These are phyloP conservation scores for Aristolochia fimbriata DNA, from an alignment of 164 flowering plant genomes.

Conservation along the genomic window DNA sequence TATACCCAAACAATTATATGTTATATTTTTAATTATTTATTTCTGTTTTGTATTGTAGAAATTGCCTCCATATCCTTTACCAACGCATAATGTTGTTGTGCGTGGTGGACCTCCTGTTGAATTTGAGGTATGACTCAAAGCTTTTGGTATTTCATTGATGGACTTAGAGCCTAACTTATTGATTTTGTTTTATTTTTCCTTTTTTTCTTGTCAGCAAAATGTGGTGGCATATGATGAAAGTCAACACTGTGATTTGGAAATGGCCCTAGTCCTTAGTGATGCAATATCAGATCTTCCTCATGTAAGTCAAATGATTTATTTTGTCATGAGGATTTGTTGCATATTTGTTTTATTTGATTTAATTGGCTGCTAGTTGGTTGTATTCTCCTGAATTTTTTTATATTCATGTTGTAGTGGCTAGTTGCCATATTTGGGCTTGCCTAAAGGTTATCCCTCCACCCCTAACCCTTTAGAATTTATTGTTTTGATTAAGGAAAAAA, in stretches of 20 bases:
- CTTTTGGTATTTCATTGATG: neutral
- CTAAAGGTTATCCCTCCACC: too few species aligned
- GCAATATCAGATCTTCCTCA: constrained; percentile 80
- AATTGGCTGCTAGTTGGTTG: neutral
- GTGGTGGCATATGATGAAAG: constrained; percentile 43
- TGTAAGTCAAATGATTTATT: constrained; percentile 20
- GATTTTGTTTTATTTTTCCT: too few species aligned
- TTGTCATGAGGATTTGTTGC: neutral
- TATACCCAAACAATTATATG: too few species aligned
- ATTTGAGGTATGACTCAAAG: constrained; percentile 48
- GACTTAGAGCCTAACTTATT: neutral
- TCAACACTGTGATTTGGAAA: constrained; percentile 15
- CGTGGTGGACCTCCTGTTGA: constrained; percentile 43
- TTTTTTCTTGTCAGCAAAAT: constrained; percentile 42
- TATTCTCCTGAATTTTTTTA: too few species aligned
- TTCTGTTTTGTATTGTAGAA: constrained; percentile 17
- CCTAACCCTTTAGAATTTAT: too few species aligned
- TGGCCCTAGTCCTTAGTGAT: constrained; percentile 42
- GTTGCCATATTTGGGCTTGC: too few species aligned
- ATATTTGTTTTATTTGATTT: neutral
- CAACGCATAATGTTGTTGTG: constrained; percentile 61
- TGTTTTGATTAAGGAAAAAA: too few species aligned
- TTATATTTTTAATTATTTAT: too few species aligned
- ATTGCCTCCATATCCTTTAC: constrained; percentile 68
- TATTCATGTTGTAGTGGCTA: too few species aligned